A percentile compares a stretch with the other conserved stretches of the same genome.
Conservation (phyloP, 2,329 filamentous ascomycete genomes). For the Aspergillus pseudoviridinutans region DNA sequence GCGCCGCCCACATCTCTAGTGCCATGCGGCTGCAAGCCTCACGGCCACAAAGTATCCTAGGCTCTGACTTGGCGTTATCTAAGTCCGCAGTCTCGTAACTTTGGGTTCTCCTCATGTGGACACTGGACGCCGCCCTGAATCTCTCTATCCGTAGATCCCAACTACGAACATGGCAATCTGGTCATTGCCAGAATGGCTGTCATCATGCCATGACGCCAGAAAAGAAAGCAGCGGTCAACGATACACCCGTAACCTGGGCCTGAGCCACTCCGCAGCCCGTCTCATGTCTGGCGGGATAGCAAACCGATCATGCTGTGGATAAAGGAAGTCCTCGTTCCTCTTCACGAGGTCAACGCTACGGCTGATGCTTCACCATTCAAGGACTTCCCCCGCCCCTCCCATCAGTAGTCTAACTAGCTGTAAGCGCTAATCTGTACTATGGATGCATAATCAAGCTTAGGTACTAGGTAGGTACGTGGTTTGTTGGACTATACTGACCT, state of each 20-base stretch:
- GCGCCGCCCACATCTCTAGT: not conserved
- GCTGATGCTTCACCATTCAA: no score
- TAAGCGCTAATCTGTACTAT: not conserved
- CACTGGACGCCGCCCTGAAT: not conserved
- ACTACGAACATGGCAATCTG: not conserved
- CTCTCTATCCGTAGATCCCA: not conserved
- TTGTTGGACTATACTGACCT: no score
- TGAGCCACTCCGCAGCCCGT: not conserved
- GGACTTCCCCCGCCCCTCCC: no score
- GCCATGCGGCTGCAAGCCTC: not conserved
- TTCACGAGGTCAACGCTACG: not conserved
- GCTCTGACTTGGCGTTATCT: not conserved
- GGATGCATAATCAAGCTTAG: not conserved
- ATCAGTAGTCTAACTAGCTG: not conserved
- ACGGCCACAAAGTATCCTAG: not conserved
- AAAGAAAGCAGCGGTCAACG: not conserved
- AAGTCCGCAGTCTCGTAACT: not conserved
- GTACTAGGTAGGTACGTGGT: no score
- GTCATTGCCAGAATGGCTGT: not conserved
- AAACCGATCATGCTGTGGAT: not conserved
- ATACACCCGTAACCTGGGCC: not conserved
- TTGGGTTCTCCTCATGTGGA: not conserved
- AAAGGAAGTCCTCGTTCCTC: not conserved
- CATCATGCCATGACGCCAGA: not conserved
- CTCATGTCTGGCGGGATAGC: not conserved